These are phyloP conservation scores for Dissoconium aciculare DNA, from an alignment of 2,329 filamentous ascomycete genomes.

Conservation along the genomic window DNA sequence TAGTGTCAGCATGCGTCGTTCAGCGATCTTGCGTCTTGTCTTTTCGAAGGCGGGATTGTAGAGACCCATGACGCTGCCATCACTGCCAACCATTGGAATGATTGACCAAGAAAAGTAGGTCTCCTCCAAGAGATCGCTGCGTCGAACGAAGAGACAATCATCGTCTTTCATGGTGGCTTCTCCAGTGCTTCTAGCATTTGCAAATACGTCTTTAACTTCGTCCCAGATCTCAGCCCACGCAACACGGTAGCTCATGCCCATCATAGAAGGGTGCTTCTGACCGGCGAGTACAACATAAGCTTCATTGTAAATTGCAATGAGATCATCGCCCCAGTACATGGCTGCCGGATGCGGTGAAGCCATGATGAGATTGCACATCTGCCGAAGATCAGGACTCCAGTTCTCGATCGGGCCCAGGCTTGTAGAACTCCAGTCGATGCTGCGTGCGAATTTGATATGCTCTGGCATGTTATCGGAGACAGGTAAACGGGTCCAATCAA, in stretches of 20 bases:
- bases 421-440: conserved; percentile 58
- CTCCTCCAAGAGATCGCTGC: conserved; percentile 59
- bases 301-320: conserved; percentile 57
- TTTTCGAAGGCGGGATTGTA: conserved; percentile 76
- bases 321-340: conserved; percentile 58
- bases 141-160: conserved; percentile 56
- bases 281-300: conserved; percentile 57
- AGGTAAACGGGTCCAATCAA: conserved; percentile 69
- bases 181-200: conserved; percentile 51
- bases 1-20: conserved; percentile 64
- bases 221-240: conserved; percentile 51
- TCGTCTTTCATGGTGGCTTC: conserved; percentile 77
- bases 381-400: conserved; percentile 57
- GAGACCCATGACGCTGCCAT: conserved; percentile 57
- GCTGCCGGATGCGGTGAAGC: conserved; percentile 47
- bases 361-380: conserved; percentile 74
- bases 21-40: conserved; percentile 61
- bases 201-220: conserved; percentile 52
- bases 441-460: conserved; percentile 60
- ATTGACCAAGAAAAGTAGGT: conserved; percentile 74
- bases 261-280: conserved; percentile 59
- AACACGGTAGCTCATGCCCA: conserved; percentile 52
- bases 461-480: conserved; percentile 46
- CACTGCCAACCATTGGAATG: conserved; percentile 58
- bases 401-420: conserved; percentile 58